Percentiles rank a stretch among this genome's conserved stretches.
phyloP scores from a whole-genome alignment of 2,329 filamentous ascomycete genomes.

The Beauveria brongniartii region DNA sequence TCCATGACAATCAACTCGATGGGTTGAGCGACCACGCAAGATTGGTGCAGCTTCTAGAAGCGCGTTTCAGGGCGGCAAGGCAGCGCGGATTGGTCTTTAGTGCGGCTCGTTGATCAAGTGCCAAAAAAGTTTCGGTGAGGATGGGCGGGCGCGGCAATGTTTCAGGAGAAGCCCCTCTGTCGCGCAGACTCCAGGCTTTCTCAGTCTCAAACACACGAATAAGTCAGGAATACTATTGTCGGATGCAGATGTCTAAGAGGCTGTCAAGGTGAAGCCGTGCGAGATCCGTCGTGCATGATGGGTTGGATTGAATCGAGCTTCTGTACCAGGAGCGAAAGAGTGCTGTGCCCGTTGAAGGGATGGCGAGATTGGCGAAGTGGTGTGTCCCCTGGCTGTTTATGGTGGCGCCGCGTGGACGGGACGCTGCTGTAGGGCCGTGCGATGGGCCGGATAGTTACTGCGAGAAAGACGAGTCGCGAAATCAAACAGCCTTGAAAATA shows the following conservation, averaged over 20 bases:
- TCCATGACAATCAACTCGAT: slow-evolving; percentile 21
- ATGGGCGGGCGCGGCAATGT: slow-evolving; percentile 5
- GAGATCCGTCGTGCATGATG: neutral
- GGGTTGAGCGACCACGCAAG: slow-evolving; percentile 17
- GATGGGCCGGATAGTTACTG: neutral
- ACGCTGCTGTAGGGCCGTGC: neutral
- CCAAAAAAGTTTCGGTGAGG: slow-evolving; percentile 9
- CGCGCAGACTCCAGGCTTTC: slow-evolving; percentile 1
- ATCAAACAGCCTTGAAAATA: neutral
- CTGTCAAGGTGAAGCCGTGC: slow-evolving; percentile 1
- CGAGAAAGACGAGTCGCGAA: neutral
- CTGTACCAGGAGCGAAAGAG: neutral
- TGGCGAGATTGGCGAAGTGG: neutral
- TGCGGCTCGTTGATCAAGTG: neutral
- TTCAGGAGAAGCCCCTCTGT: slow-evolving; percentile 11
- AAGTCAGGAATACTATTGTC: neutral
- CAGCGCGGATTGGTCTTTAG: neutral
- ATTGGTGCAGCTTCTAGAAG: slow-evolving; percentile 15
- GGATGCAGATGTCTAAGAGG: neutral
- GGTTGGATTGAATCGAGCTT: neutral
- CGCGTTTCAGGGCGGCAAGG: slow-evolving; percentile 11
- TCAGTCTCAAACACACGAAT: slow-evolving; percentile 1
- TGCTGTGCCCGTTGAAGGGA: neutral
- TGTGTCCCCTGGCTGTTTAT: neutral
- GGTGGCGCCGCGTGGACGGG: neutral